These are phyloP conservation scores for Panicum miliaceum DNA, from an alignment of 176 grass and related monocot species.

Conservation along the genomic window DNA sequence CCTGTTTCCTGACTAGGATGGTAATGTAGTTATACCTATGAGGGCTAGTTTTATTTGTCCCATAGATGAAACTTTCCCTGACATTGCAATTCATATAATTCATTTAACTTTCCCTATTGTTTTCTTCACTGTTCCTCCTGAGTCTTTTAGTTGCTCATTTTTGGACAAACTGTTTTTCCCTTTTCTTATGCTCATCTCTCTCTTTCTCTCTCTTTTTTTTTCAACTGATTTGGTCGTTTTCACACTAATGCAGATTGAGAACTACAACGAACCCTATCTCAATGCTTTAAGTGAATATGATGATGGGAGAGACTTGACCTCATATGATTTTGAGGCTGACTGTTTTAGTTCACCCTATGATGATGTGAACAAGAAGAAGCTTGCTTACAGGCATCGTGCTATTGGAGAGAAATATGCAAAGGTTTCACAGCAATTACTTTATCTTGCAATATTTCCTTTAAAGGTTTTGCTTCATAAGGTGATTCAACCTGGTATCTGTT, in stretches of 20 bases:
- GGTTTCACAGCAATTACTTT: conserved; percentile 49
- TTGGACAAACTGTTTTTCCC: not conserved
- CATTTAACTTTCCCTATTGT: not conserved
- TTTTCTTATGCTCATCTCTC: conserved; percentile 9
- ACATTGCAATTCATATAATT: not conserved
- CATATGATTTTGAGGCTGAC: conserved; percentile 84
- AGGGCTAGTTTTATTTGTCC: not conserved
- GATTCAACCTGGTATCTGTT: not conserved
- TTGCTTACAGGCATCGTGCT: conserved; percentile 83
- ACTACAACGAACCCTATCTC: conserved; percentile 88
- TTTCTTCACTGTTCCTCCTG: conserved; percentile 17
- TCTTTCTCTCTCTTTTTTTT: not conserved
- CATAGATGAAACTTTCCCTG: not conserved
- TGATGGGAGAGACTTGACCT: conserved; percentile 79
- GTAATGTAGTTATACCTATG: not conserved
- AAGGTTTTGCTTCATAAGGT: conserved; percentile 34
- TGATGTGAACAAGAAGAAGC: conserved; percentile 83
- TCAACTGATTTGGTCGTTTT: conserved; percentile 38
- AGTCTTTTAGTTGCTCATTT: not conserved
- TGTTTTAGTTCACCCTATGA: conserved; percentile 78
- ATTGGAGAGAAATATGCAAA: conserved; percentile 84
- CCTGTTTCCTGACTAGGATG: not conserved
- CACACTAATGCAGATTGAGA: conserved; percentile 69
- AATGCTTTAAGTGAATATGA: conserved; percentile 71
- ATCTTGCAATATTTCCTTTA: conserved; percentile 29